Conservation (phyloP, 768 basidiomycete genomes). For the Boletus vinaceobasis region DNA sequence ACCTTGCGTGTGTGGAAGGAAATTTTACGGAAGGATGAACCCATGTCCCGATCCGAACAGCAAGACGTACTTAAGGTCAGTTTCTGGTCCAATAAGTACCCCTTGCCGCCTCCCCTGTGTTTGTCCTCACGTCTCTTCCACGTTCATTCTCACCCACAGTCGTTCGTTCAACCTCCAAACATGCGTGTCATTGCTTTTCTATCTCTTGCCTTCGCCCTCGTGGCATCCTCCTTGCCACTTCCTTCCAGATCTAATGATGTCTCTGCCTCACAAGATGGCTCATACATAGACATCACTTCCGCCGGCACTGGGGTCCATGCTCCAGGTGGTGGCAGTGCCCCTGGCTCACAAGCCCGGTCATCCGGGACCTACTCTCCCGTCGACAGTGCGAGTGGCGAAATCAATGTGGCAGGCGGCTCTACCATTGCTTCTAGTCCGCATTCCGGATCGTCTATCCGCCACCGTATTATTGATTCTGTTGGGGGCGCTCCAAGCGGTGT, state of each 20-base stretch:
- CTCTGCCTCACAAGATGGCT: not conserved
- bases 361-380: no score
- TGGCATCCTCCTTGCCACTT: constrained; percentile 7
- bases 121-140: not conserved
- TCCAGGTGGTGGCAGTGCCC: no score
- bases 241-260: not conserved
- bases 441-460: not conserved
- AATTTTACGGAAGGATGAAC: not conserved
- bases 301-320: no score
- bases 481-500: no score
- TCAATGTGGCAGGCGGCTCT: no score
- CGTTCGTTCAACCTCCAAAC: not conserved
- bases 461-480: not conserved
- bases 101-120: not conserved
- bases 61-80: not conserved
- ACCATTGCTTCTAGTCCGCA: not conserved
- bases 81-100: not conserved
- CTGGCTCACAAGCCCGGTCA: no score
- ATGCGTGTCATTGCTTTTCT: constrained; percentile 12
- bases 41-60: not conserved
- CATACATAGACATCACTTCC: no score
- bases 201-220: constrained; percentile 8
- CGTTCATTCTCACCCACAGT: constrained; percentile 6
- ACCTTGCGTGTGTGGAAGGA: not conserved
- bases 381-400: not conserved